These are phyloP conservation scores for Exutisphaerella laricina DNA, from an alignment of 2,329 filamentous ascomycete genomes.

Conservation along the genomic window DNA sequence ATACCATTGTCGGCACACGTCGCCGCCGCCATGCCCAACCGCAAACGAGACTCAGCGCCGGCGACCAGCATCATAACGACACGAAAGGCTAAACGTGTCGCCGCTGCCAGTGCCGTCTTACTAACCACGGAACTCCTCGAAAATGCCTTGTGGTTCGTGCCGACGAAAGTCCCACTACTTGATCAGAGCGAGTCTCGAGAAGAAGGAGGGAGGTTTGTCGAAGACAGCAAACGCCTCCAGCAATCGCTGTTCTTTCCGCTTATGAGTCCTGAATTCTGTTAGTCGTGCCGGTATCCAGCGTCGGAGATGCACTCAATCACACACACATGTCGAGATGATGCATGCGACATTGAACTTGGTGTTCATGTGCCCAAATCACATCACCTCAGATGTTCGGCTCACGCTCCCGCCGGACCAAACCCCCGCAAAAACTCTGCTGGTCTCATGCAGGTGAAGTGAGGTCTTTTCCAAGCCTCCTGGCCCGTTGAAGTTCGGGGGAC, in stretches of 20 bases:
- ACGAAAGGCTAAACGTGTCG: not conserved
- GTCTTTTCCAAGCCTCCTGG: not conserved
- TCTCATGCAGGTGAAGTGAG: not conserved
- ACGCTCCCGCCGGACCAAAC: no score
- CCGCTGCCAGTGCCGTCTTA: not conserved
- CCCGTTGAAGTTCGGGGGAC: no score
- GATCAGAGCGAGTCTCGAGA: not conserved
- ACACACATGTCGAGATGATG: no score
- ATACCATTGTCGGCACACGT: no score
- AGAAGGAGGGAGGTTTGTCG: slow-evolving; percentile 3
- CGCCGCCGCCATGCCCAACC: no score
- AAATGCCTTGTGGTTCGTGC: not conserved
- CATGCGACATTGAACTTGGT: no score
- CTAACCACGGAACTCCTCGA: slow-evolving; percentile 5
- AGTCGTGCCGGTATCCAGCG: no score
- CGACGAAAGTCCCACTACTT: slow-evolving; percentile 5
- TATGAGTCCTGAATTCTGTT: not conserved
- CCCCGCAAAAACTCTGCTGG: no score
- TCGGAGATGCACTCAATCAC: no score
- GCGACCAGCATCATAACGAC: not conserved
- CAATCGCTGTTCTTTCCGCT: slow-evolving; percentile 1
- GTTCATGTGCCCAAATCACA: no score
- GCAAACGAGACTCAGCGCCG: no score
- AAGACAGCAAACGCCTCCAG: not conserved
- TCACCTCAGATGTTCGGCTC: no score